These are phyloP conservation scores for Saraca asoca DNA, from an alignment of 331 rosid species.

Conservation along the genomic window DNA sequence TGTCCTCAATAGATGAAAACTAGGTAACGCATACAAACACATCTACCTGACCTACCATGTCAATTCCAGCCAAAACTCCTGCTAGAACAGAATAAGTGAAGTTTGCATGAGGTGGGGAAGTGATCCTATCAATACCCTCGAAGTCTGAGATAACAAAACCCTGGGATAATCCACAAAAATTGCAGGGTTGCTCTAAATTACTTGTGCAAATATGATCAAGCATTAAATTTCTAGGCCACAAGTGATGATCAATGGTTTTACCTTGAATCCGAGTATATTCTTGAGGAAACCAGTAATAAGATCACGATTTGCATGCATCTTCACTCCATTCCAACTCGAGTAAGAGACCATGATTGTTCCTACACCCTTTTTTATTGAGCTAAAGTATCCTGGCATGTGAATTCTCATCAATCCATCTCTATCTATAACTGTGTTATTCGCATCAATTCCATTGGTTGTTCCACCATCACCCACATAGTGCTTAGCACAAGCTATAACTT, in stretches of 20 bases:
- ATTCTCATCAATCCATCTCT: slow-evolving; percentile 52
- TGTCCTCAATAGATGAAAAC: too few relatives aligned
- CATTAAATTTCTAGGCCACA: not conserved
- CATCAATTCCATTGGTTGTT: slow-evolving; percentile 55
- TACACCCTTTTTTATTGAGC: slow-evolving; percentile 65
- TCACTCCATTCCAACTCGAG: slow-evolving; percentile 72
- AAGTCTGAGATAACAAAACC: slow-evolving; percentile 54
- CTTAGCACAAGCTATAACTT: slow-evolving; percentile 68
- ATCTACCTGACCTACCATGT: slow-evolving; percentile 38
- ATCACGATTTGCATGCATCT: slow-evolving; percentile 65
- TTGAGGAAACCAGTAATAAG: slow-evolving; percentile 60
- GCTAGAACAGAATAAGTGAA: slow-evolving; percentile 40
- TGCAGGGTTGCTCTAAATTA: not conserved
- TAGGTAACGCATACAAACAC: not conserved
- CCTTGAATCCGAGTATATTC: slow-evolving; percentile 59
- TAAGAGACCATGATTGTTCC: slow-evolving; percentile 68
- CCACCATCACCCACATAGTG: slow-evolving; percentile 76
- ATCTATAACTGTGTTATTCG: slow-evolving; percentile 51
- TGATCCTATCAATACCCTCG: slow-evolving; percentile 48
- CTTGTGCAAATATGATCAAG: not conserved
- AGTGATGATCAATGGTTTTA: not conserved
- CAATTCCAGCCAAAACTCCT: slow-evolving; percentile 43
- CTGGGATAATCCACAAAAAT: slow-evolving; percentile 11
- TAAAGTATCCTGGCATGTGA: slow-evolving; percentile 71
- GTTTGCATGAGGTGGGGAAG: slow-evolving; percentile 41